Evolutionary conservation across 352 stramenopile genomes (phyloP).

Genomic region (Pseudoperonospora humuli): DNA sequence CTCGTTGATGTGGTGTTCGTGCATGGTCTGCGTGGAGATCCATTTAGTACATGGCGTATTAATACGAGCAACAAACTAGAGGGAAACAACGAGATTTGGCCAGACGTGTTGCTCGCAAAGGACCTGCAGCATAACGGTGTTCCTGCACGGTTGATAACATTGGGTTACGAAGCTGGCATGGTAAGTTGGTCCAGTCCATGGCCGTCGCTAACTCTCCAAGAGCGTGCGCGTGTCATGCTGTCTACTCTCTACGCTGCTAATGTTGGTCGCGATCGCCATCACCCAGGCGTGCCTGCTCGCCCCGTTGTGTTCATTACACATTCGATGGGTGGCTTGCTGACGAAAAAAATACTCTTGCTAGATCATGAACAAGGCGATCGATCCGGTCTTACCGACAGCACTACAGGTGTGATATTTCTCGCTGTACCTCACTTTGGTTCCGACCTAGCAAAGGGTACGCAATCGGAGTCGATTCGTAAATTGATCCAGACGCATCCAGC

Average conservation of each 20-base stretch:
- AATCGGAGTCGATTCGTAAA: conserved; percentile 55
- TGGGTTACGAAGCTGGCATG: conserved; percentile 79
- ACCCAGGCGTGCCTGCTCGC: conserved; percentile 6
- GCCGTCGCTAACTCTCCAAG: conserved; percentile 72
- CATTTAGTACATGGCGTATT: conserved; percentile 76
- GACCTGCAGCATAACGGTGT: conserved; percentile 44
- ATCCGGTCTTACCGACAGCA: conserved; percentile 31
- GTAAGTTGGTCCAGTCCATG: conserved; percentile 81
- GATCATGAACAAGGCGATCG: conserved; percentile 26
- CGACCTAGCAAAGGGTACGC: conserved; percentile 54
- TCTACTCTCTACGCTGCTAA: conserved; percentile 57
- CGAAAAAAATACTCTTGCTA: conserved; percentile 77
- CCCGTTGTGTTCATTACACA: conserved; percentile 83
- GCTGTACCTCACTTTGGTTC: conserved; percentile 82
- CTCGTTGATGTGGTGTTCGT: conserved; percentile 75
- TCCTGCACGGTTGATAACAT: conserved; percentile 51
- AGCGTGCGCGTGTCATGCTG: conserved; percentile 67
- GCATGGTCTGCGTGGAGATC: conserved; percentile 73
- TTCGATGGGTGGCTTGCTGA: conserved; percentile 81
- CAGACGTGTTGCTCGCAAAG: conserved; percentile 51
- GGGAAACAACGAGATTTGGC: conserved; percentile 63
- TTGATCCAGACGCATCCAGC: conserved; percentile 72
- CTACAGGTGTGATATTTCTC: conserved; percentile 62
- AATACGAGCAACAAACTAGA: conserved; percentile 57
- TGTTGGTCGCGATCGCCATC: conserved; percentile 31